Conservation (phyloP, 768 basidiomycete species). For the Russula sp. region DNA sequence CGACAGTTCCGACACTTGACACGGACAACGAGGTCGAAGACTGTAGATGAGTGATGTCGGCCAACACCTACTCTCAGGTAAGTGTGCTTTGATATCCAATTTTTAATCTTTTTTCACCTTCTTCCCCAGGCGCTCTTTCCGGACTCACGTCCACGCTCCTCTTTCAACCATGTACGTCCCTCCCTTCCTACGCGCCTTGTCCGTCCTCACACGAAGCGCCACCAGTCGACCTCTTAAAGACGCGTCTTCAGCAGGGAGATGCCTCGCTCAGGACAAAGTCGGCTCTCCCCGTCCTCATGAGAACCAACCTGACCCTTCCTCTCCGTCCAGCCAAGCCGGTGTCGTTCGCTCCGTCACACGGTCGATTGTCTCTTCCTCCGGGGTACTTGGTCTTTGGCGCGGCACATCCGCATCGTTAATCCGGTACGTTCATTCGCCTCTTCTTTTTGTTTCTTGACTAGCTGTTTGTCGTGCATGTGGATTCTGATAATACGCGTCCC, state of each 20-base stretch:
- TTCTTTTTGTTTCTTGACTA: neutral
- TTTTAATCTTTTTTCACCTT: too few relatives aligned
- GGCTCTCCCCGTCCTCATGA: slow-evolving; percentile 38
- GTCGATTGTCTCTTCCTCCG: slow-evolving; percentile 60
- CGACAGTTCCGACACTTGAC: too few relatives aligned
- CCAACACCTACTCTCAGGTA: slow-evolving; percentile 65
- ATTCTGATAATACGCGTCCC: neutral
- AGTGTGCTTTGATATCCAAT: neutral
- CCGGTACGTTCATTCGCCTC: slow-evolving; percentile 45
- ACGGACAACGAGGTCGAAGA: too few relatives aligned
- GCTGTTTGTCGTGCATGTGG: neutral
- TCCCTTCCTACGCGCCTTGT: neutral
- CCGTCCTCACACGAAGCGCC: neutral
- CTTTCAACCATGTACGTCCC: slow-evolving; percentile 56
- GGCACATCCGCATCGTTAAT: slow-evolving; percentile 80
- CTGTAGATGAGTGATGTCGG: slow-evolving; percentile 60
- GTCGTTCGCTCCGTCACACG: slow-evolving; percentile 51
- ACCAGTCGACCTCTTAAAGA: slow-evolving; percentile 88
- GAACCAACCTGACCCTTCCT: neutral
- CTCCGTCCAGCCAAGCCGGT: slow-evolving; percentile 37
- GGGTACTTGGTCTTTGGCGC: slow-evolving; percentile 77
- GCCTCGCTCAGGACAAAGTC: slow-evolving; percentile 37
- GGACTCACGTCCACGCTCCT: slow-evolving; percentile 72
- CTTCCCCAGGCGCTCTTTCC: slow-evolving; percentile 62
- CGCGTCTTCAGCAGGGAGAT: slow-evolving; percentile 84